A percentile compares a stretch with the other conserved stretches of the same genome.
Evolutionary conservation across 257 asterid genomes (phyloP).

Genomic region (Ehretia macrophylla): DNA sequence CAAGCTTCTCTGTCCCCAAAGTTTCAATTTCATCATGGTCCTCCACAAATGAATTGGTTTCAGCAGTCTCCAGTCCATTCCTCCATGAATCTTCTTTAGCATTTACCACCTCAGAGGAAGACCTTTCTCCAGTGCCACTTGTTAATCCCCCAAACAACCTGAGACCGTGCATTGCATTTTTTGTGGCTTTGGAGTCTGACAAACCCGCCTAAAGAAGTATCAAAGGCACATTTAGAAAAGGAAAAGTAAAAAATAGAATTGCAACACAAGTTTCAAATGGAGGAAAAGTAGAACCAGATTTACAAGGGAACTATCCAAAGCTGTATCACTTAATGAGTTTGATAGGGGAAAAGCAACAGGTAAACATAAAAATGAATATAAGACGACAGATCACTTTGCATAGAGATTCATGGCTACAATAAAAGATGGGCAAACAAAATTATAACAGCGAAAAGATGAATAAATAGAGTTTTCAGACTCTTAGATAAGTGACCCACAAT

Average conservation of each 20-base stretch:
- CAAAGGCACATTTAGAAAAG: neutral
- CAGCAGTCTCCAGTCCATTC: slow-evolving; percentile 44
- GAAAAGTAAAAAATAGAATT: slow-evolving; percentile 1
- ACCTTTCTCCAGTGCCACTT: slow-evolving; percentile 37
- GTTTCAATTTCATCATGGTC: slow-evolving; percentile 34
- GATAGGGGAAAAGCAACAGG: no score
- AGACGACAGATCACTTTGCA: no score
- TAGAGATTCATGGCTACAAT: no score
- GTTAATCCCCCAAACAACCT: slow-evolving; percentile 32
- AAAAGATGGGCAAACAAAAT: no score
- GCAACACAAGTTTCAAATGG: slow-evolving; percentile 5
- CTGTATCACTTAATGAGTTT: no score
- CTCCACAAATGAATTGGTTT: slow-evolving; percentile 33
- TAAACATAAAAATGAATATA: no score
- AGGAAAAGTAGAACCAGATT: neutral
- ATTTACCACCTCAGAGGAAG: slow-evolving; percentile 61
- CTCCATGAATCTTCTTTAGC: slow-evolving; percentile 36
- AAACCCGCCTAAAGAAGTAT: slow-evolving; percentile 34
- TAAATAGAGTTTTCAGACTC: no score
- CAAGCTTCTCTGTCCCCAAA: slow-evolving; percentile 16
- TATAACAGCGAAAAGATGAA: no score
- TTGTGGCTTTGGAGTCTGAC: slow-evolving; percentile 21
- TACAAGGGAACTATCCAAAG: no score
- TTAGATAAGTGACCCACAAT: no score
- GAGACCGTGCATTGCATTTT: slow-evolving; percentile 37